These are phyloP conservation scores for Rhexocercosporidium sp. DNA, from an alignment of 2,329 filamentous ascomycete genomes.

Conservation along the genomic window DNA sequence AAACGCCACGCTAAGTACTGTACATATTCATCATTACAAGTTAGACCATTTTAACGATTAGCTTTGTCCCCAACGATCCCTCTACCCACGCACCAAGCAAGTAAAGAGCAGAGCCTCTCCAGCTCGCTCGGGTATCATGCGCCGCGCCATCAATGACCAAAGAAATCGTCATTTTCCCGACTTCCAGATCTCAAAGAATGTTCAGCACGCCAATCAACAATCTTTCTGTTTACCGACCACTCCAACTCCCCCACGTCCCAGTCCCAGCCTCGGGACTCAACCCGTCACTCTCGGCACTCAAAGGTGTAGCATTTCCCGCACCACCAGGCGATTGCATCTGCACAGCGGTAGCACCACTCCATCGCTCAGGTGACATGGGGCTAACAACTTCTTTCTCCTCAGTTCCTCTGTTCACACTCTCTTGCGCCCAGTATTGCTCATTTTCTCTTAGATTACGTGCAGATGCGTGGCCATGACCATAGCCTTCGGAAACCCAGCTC, in stretches of 20 bases:
- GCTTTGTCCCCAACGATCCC: neutral
- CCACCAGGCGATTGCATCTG: neutral
- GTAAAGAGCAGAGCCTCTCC: too few species aligned
- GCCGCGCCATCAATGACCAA: neutral
- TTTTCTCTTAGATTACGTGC: neutral
- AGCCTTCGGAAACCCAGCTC: neutral
- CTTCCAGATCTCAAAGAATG: neutral
- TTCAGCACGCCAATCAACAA: slow-evolving; percentile 6
- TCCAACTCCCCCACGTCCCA: slow-evolving; percentile 15
- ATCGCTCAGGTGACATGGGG: slow-evolving; percentile 7
- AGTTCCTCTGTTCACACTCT: neutral
- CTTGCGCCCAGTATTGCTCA: too few species aligned
- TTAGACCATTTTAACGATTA: neutral
- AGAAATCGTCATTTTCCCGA: neutral
- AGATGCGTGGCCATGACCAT: neutral
- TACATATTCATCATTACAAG: slow-evolving; percentile 11
- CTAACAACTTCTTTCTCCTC: slow-evolving; percentile 14
- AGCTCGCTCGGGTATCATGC: neutral
- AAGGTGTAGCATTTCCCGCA: neutral
- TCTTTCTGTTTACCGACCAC: slow-evolving; percentile 15
- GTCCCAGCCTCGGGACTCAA: slow-evolving; percentile 5
- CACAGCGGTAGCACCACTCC: slow-evolving; percentile 19
- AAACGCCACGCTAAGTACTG: slow-evolving; percentile 14
- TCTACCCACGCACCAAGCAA: neutral
- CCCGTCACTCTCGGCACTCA: neutral